Base-by-base conservation (phyloP, 2,329 filamentous ascomycete species). In the Sclerotinia trifoliorum region DNA sequence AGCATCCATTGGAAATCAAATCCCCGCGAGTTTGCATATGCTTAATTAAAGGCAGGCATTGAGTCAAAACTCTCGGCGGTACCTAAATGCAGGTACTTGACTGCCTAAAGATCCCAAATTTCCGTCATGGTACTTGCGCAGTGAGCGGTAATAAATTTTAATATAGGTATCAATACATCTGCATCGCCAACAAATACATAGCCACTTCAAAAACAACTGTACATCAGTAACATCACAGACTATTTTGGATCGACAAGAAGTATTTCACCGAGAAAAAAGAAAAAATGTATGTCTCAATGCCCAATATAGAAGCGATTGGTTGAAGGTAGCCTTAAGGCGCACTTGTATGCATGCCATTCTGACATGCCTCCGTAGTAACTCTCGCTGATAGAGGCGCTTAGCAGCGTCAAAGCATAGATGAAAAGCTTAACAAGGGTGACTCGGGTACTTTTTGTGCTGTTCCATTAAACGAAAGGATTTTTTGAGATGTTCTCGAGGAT, bases 1-100 rank as follows among this genome's bases (percentile, higher is more conserved):
- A 39, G 19, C 17, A 21, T 21, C 15, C 24, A 46, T 21, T 13
- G 21, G 39, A 46, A 19, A 17, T 24, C 17, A 42, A 26, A 46
- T 13, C 57, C 57, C 57, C 57, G n/a, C 57, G 57, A 46, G 57
- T 60, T 60, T 60, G 57, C 57, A 46, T 46, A 21, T 21, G 17
- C 56, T 46, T 60, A 6, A 55, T 55, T 26, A 6, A 60, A 11
- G 21, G 19, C 29, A 11, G 21, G 19, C 29, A 60, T 19, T 21
- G 57, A 60, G 57, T 29, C 57, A 46, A 46, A 60, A 46, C 24
- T 29, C 32, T 60, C n/a, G 57, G 35, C 57, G 24, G 57, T 44
- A 60, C 57, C 39, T 60, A 15, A 60, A 60, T 60, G 57, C 57
- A 60, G 57, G 57, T 60, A 60, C 57, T 60, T 60, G 42, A 60